Evolutionary conservation across 805 yeast species (phyloP), one percentile per base, ranked within the genome.

Genomic region (Ogataea ramenticola): DNA sequence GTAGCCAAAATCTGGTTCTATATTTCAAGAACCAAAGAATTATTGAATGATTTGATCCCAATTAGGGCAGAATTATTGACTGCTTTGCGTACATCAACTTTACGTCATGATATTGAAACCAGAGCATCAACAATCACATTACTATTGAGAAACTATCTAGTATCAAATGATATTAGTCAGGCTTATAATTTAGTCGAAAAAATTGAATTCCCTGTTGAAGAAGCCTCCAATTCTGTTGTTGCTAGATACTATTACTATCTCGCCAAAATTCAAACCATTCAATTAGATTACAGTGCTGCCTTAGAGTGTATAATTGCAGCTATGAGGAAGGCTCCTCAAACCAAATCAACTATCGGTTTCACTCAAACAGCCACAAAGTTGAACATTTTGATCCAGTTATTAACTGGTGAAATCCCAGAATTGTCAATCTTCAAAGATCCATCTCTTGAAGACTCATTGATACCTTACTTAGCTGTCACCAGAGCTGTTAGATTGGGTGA

Each of bases 401-500:
- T 93, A 55, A 90, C 91, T 79, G 99, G 99, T 46, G 99, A 93
- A 55, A 83, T 93, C 52, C 99, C 99, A 16, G 96, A 88, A 56
- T 72, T 95, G 51, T 74, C 88, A 40, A 76, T 78, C 32, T 93
- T 93, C 72, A 77, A 79, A 53, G 84, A 86, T 56, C 67, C 77
- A 15, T 66, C 69, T 39, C 67, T 80, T 56, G 79, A 77, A 50
- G 70, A 72, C 41, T 73, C 85, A 3, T 72, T 89, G 47, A 74
- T 70, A 48, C 96, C 98, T 29, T 93, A 93, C 61, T 80, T 86
- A 52, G 84, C 82, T 46, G 83, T 93, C 37, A 84, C 96, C 17
- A 81, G 85, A 55, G 96, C 98, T 17, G 99, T 93, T 17, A 83
- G 91, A 58, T 70, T 80, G 31, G 99, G 99, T 50, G 96, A 93